Percentiles rank a stretch among this genome's conserved stretches.
phyloP scores from a whole-genome alignment of 306 rosid species.

The Inga leiocalycina region DNA sequence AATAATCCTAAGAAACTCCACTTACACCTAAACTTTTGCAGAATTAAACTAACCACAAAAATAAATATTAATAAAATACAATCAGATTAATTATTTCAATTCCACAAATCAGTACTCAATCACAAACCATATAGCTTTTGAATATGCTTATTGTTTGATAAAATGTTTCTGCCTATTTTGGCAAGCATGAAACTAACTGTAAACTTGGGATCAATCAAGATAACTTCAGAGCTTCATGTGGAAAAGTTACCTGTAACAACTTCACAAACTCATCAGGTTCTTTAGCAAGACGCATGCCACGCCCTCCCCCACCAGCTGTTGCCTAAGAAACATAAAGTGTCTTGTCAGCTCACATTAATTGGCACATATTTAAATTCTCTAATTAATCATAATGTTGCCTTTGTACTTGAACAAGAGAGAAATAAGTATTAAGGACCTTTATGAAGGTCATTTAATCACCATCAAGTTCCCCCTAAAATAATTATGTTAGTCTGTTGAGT shows the following conservation, averaged over 20 bases:
- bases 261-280: slow-evolving; percentile 96
- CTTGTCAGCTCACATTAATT: slow-evolving; percentile 44
- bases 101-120: no score
- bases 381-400: not conserved
- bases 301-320: slow-evolving; percentile 99
- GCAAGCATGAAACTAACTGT: slow-evolving; percentile 10
- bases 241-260: slow-evolving; percentile 77
- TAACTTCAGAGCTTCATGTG: slow-evolving; percentile 26
- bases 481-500: not conserved
- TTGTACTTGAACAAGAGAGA: not conserved
- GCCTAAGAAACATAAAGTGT: slow-evolving; percentile 60
- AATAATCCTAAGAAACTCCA: no score
- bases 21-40: no score
- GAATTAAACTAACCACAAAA: no score
- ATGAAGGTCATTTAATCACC: not conserved
- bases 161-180: not conserved
- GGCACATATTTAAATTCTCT: slow-evolving; percentile 13
- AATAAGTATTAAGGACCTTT: not conserved
- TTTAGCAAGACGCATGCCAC: slow-evolving; percentile 99
- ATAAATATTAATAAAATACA: no score
- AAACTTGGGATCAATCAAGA: not conserved
- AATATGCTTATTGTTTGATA: not conserved
- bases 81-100: no score
- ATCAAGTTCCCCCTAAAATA: not conserved
- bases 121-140: slow-evolving; percentile 1